These are phyloP conservation scores for Globisporangium alternatum DNA, from an alignment of 352 stramenopile species.

Conservation along the genomic window DNA sequence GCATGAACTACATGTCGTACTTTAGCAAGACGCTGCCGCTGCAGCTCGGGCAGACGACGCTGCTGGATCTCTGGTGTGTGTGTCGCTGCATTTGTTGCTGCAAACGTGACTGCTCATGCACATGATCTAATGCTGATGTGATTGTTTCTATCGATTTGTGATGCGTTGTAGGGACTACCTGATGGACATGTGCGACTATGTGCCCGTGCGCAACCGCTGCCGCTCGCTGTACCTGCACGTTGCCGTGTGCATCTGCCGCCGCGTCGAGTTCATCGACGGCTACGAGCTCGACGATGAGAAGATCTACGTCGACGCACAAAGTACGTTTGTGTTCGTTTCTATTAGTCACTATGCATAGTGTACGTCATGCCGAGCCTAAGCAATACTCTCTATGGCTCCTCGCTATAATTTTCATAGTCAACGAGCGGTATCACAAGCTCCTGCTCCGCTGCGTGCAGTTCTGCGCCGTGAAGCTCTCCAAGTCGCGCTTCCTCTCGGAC, in stretches of 20 bases:
- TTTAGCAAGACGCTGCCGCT: conserved; percentile 77
- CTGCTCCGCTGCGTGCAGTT: conserved; percentile 57
- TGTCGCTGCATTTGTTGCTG: not conserved
- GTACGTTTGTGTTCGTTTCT: conserved; percentile 19
- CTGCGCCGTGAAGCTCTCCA: conserved; percentile 59
- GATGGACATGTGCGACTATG: conserved; percentile 79
- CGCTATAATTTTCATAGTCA: conserved; percentile 27
- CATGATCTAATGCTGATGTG: not conserved
- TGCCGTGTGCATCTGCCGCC: conserved; percentile 67
- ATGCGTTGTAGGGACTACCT: conserved; percentile 51
- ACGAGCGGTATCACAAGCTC: conserved; percentile 58
- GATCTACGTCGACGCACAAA: conserved; percentile 39
- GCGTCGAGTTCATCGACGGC: conserved; percentile 75
- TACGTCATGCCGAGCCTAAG: not conserved
- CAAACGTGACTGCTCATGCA: not conserved
- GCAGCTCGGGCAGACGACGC: conserved; percentile 54
- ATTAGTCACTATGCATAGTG: not conserved
- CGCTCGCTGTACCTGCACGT: conserved; percentile 69
- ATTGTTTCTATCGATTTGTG: conserved; percentile 2
- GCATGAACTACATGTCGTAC: conserved; percentile 54
- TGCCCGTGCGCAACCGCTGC: conserved; percentile 69
- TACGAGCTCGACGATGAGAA: conserved; percentile 56
- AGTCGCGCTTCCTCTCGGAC: conserved; percentile 61
- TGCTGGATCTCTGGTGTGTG: conserved; percentile 73
- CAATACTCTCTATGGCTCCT: conserved; percentile 1